Percentiles rank a stretch among this genome's conserved stretches.
These are phyloP conservation scores for Suillus decipiens DNA, from an alignment of 768 basidiomycete species.

Conservation along the genomic window DNA sequence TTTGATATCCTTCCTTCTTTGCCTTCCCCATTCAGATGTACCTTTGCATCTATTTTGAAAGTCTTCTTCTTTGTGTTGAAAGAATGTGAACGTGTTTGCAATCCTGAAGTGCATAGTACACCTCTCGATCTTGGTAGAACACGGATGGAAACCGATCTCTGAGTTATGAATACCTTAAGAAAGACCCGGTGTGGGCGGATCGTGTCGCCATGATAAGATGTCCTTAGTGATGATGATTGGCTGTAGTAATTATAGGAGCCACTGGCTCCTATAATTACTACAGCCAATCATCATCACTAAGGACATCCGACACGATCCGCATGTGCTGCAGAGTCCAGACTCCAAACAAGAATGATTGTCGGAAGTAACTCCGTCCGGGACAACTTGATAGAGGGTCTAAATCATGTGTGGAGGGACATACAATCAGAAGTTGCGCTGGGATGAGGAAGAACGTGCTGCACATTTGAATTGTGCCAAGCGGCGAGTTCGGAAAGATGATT, in stretches of 20 bases:
- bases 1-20: too few species aligned
- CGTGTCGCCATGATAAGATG: not conserved
- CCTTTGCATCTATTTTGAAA: conserved; percentile 39
- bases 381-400: conserved; percentile 3
- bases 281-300: too few species aligned
- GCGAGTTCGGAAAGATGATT: too few species aligned
- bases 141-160: too few species aligned
- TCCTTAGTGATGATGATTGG: not conserved
- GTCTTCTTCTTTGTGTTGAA: conserved; percentile 44
- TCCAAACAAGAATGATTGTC: conserved; percentile 16
- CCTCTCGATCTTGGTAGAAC: too few species aligned
- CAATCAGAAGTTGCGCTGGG: conserved; percentile 19
- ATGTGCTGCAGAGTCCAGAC: conserved; percentile 14
- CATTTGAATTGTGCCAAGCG: too few species aligned
- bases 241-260: not conserved
- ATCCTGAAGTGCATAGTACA: conserved; percentile 23
- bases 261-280: too few species aligned
- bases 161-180: conserved; percentile 20
- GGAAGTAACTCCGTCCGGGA: conserved; percentile 12
- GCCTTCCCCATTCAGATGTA: conserved; percentile 23
- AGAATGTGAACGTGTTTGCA: conserved; percentile 47
- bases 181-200: not conserved
- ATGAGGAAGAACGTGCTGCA: conserved; percentile 17
- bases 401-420: conserved; percentile 14
- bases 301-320: too few species aligned